Evolutionary conservation across 345 rosid genomes (phyloP).

Genomic region (Murraya paniculata): DNA sequence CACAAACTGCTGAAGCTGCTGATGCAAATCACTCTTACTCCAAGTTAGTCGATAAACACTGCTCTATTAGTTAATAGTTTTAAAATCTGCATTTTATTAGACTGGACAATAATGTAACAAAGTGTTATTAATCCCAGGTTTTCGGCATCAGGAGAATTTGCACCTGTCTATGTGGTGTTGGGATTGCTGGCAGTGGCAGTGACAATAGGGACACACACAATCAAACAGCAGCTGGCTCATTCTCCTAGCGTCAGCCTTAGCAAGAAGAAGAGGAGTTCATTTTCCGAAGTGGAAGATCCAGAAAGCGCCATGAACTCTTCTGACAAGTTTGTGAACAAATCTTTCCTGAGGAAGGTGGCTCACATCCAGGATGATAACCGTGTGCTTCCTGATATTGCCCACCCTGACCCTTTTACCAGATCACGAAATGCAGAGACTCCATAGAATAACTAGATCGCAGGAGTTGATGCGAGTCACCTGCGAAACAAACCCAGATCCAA

Average conservation of each 20-base stretch:
- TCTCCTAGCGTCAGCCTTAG: constrained; percentile 35
- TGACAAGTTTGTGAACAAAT: constrained; percentile 39
- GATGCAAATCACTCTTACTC: background rate
- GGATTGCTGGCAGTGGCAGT: constrained; percentile 39
- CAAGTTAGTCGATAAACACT: background rate
- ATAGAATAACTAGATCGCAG: constrained; percentile 23
- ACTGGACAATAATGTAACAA: background rate
- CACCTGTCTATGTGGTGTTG: constrained; percentile 38
- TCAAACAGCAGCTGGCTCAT: constrained; percentile 46
- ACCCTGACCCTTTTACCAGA: constrained; percentile 38
- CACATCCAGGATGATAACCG: constrained; percentile 41
- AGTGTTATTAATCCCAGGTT: constrained; percentile 18
- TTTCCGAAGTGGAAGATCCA: constrained; percentile 49
- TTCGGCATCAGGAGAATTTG: constrained; percentile 33
- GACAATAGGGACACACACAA: constrained; percentile 35
- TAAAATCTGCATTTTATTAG: too few species aligned
- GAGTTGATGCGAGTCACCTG: constrained; percentile 34
- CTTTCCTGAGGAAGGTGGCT: constrained; percentile 51
- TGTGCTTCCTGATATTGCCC: constrained; percentile 24
- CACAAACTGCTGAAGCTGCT: background rate
- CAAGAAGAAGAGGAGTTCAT: constrained; percentile 49
- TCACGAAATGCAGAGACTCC: constrained; percentile 41
- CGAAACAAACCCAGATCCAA: constrained; percentile 9
- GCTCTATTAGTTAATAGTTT: background rate
- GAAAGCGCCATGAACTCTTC: constrained; percentile 27